phyloP scores from a whole-genome alignment of 768 basidiomycete genomes.

The Hygrophoropsis aurantiaca region DNA sequence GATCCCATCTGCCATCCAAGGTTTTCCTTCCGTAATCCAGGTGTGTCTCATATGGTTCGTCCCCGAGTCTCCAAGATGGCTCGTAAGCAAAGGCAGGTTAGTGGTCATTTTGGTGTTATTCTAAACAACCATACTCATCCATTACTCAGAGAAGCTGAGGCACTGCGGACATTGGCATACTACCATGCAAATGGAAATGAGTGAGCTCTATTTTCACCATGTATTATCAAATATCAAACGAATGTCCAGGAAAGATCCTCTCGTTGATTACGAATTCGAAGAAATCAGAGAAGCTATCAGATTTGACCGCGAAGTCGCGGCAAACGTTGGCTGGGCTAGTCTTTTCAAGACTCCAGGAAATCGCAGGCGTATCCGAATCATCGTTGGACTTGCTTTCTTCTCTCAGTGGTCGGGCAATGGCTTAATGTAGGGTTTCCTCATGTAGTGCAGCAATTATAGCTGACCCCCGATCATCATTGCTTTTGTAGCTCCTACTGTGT shows the following conservation, averaged over 20 bases:
- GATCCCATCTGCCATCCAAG: slow-evolving; percentile 15
- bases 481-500: background rate
- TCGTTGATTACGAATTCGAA: slow-evolving; percentile 28
- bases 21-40: slow-evolving; percentile 11
- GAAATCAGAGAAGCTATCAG: slow-evolving; percentile 37
- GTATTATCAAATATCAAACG: background rate
- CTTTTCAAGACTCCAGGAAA: slow-evolving; percentile 35
- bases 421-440: slow-evolving; percentile 47
- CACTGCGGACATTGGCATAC: slow-evolving; percentile 36
- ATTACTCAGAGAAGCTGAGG: slow-evolving; percentile 28
- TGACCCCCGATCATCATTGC: background rate
- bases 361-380: slow-evolving; percentile 30
- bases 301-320: slow-evolving; percentile 22
- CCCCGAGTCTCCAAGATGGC: slow-evolving; percentile 40
- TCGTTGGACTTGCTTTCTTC: slow-evolving; percentile 29
- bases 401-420: slow-evolving; percentile 34
- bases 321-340: slow-evolving; percentile 17
- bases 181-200: slow-evolving; percentile 41
- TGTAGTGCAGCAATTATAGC: slow-evolving; percentile 34
- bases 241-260: slow-evolving; percentile 10
- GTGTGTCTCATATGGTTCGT: slow-evolving; percentile 20
- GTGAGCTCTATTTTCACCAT: slow-evolving; percentile 22
- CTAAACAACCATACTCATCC: background rate
- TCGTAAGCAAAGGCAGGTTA: slow-evolving; percentile 34
- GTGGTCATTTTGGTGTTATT: slow-evolving; percentile 4